A percentile compares a stretch with the other conserved stretches of the same genome.
These are phyloP conservation scores for Spergularia marina DNA, from an alignment of 148 eudicot species.

Conservation along the genomic window DNA sequence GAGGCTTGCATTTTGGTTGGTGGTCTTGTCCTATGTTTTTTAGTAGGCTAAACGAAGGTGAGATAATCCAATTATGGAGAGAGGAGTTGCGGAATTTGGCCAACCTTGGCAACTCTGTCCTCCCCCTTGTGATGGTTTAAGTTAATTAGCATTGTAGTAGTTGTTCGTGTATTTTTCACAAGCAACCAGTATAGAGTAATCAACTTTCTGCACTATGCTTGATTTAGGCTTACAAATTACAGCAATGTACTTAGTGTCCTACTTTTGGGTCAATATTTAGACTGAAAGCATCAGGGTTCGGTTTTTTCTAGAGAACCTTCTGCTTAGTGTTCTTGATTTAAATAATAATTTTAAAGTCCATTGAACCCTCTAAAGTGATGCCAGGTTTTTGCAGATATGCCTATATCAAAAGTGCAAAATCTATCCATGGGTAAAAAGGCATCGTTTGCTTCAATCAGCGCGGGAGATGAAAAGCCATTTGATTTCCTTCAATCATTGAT, in stretches of 20 bases:
- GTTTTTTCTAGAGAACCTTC: background rate
- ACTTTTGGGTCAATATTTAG: background rate
- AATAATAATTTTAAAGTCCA: background rate
- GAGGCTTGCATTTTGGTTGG: too few relatives aligned
- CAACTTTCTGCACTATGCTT: background rate
- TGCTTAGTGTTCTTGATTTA: background rate
- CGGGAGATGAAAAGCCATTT: conserved; percentile 70
- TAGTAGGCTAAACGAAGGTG: too few relatives aligned
- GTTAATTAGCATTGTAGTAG: too few relatives aligned
- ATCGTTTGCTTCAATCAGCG: conserved; percentile 67
- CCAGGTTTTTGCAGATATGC: conserved; percentile 53
- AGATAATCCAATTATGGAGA: too few relatives aligned
- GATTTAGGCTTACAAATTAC: background rate
- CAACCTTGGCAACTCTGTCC: too few relatives aligned
- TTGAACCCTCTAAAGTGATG: conserved; percentile 17
- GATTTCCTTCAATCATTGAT: conserved; percentile 63
- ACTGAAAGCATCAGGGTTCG: background rate
- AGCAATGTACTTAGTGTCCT: too few relatives aligned
- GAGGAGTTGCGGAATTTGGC: too few relatives aligned
- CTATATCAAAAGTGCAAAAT: conserved; percentile 40
- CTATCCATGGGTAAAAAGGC: conserved; percentile 33
- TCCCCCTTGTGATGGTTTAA: too few relatives aligned
- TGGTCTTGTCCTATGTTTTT: too few relatives aligned
- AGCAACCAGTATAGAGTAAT: background rate
- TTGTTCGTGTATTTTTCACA: too few relatives aligned